Conservation (phyloP, 78 protist species). For the Dictyostelium citrinum region DNA sequence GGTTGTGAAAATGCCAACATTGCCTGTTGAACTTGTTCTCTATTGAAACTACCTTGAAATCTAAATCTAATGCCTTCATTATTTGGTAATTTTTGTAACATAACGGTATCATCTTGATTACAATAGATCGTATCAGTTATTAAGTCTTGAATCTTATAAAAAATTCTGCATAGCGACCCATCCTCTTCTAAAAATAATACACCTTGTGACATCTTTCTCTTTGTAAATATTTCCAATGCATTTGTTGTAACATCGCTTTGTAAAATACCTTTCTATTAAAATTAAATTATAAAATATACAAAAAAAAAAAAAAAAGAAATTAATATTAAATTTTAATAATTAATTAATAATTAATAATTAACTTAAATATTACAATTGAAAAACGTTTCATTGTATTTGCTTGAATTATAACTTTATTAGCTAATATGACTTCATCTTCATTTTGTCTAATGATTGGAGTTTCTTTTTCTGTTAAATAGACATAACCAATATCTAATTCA, state of each 20-base stretch:
- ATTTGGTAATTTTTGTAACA: slow-evolving; percentile 58
- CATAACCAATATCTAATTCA: slow-evolving; percentile 63
- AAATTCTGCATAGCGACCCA: slow-evolving; percentile 55
- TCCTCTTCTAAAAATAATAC: slow-evolving; percentile 60
- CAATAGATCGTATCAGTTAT: slow-evolving; percentile 48
- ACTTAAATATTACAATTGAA: slow-evolving; percentile 38
- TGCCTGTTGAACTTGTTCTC: slow-evolving; percentile 42
- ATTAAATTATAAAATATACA: neutral
- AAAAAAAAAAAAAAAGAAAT: neutral
- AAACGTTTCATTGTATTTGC: slow-evolving; percentile 51
- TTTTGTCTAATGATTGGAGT: slow-evolving; percentile 53
- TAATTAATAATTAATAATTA: neutral
- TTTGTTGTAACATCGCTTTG: slow-evolving; percentile 26
- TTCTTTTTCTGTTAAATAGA: slow-evolving; percentile 58
- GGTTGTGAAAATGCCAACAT: slow-evolving; percentile 9
- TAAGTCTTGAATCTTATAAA: slow-evolving; percentile 39
- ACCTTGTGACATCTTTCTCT: slow-evolving; percentile 71
- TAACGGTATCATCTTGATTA: slow-evolving; percentile 65
- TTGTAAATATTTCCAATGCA: slow-evolving; percentile 51
- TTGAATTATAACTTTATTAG: slow-evolving; percentile 70
- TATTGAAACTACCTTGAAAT: slow-evolving; percentile 25
- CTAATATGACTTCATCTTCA: slow-evolving; percentile 58
- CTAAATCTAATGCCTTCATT: slow-evolving; percentile 44
- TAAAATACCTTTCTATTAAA: slow-evolving; percentile 54
- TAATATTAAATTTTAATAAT: neutral